These are phyloP conservation scores for Chionographis japonica DNA, from an alignment of 106 monocot genomes.

Conservation along the genomic window DNA sequence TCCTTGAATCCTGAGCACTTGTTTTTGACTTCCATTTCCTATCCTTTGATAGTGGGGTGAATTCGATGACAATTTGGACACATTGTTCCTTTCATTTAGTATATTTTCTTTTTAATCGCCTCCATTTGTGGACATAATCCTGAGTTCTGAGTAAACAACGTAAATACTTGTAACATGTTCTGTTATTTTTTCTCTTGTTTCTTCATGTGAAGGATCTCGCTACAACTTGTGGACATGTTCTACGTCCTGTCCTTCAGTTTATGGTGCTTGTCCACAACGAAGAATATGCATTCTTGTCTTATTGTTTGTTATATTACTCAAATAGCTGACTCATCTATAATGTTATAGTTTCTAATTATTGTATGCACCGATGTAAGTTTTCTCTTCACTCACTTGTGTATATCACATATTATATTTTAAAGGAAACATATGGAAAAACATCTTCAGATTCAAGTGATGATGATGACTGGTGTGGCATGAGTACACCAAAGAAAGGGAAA, in stretches of 20 bases:
- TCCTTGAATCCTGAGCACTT: too few relatives aligned
- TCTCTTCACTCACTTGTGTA: background rate
- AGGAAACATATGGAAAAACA: slow-evolving; percentile 64
- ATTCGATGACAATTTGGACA: too few relatives aligned
- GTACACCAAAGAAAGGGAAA: slow-evolving; percentile 28
- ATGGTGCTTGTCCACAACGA: background rate
- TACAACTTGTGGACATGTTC: too few relatives aligned
- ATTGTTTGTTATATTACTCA: background rate
- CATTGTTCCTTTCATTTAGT: too few relatives aligned
- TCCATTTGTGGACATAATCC: too few relatives aligned
- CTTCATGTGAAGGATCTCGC: too few relatives aligned
- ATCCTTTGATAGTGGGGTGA: too few relatives aligned
- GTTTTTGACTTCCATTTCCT: too few relatives aligned
- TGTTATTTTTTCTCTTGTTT: too few relatives aligned
- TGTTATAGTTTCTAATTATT: background rate
- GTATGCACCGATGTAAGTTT: background rate
- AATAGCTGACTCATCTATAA: background rate
- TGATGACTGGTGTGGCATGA: slow-evolving; percentile 55
- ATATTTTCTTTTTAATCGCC: too few relatives aligned
- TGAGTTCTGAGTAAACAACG: too few relatives aligned
- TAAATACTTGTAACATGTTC: too few relatives aligned
- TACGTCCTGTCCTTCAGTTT: background rate
- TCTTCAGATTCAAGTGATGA: slow-evolving; percentile 73
- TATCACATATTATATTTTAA: slow-evolving; percentile 18
- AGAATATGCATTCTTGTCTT: background rate